A percentile compares a stretch with the other conserved stretches of the same genome.
Conservation (phyloP, 495 filamentous ascomycete species). For the Aspergillus kassunensis region DNA sequence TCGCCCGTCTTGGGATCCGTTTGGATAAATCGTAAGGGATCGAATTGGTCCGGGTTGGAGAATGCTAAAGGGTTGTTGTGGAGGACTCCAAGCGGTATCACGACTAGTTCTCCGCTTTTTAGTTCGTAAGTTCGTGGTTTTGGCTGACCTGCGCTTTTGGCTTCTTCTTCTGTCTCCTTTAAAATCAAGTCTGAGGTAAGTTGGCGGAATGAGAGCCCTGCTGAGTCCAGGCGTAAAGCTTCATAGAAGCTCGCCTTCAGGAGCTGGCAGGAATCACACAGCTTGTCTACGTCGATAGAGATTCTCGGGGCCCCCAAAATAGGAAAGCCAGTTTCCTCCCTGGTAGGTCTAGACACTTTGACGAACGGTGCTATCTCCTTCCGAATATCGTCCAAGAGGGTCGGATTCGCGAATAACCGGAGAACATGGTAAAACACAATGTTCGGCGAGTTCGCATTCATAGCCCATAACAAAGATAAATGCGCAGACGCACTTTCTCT, state of each 20-base stretch:
- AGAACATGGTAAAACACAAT: constrained; percentile 55
- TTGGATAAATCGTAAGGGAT: constrained; percentile 50
- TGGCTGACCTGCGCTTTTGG: constrained; percentile 13
- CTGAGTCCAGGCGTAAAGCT: constrained; percentile 48
- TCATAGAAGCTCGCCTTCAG: constrained; percentile 54
- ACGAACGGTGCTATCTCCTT: constrained; percentile 49
- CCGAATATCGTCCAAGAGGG: constrained; percentile 45
- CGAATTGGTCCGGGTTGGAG: constrained; percentile 46
- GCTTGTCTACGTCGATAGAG: constrained; percentile 40
- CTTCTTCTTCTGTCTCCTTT: constrained; percentile 41
- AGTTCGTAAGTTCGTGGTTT: constrained; percentile 41
- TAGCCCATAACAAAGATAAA: constrained; percentile 49
- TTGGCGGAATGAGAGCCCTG: constrained; percentile 41
- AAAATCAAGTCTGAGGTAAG: constrained; percentile 42
- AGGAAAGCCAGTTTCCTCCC: constrained; percentile 49
- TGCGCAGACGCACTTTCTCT: constrained; percentile 31
- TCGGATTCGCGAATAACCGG: constrained; percentile 46
- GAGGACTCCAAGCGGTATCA: constrained; percentile 47
- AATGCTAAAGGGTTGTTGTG: constrained; percentile 47
- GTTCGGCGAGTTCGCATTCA: constrained; percentile 48
- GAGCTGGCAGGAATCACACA: constrained; percentile 46
- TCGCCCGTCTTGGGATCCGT: constrained; percentile 29
- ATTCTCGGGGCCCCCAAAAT: constrained; percentile 48
- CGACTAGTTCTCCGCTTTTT: constrained; percentile 45
- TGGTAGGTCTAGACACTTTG: constrained; percentile 37